A percentile compares a stretch with the other conserved stretches of the same genome.
These are phyloP conservation scores for Raffaelea albimanens DNA, from an alignment of 2,329 filamentous ascomycete genomes.

Conservation along the genomic window DNA sequence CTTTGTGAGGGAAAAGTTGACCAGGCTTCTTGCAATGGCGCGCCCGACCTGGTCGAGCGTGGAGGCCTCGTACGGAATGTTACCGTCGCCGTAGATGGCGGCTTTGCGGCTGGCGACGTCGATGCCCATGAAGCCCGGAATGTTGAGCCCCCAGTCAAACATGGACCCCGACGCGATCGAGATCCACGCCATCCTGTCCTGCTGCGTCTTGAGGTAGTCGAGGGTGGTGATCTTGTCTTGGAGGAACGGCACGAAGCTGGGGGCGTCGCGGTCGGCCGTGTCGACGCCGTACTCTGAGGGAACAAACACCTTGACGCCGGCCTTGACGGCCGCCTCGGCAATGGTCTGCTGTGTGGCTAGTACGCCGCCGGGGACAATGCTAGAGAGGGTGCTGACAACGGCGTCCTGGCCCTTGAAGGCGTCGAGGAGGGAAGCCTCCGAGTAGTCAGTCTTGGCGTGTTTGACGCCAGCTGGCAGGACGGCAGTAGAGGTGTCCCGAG, in stretches of 20 bases:
- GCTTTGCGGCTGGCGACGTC: background rate
- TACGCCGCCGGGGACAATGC: background rate
- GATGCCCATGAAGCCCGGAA: background rate
- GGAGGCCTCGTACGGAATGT: background rate
- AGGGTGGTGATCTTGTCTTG: background rate
- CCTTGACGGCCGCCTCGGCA: background rate
- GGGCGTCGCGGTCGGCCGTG: background rate
- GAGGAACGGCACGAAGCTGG: background rate
- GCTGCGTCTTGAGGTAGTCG: background rate
- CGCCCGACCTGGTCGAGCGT: background rate
- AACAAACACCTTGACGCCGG: background rate
- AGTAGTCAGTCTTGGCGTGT: background rate
- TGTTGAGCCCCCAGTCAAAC: background rate
- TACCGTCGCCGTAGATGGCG: background rate
- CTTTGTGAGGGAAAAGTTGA: background rate
- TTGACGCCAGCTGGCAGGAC: background rate
- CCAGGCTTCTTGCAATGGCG: background rate
- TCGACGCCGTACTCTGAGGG: no score
- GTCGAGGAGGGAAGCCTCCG: background rate
- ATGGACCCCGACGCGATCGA: background rate
- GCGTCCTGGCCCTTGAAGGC: background rate
- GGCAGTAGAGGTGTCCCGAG: background rate
- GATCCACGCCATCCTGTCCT: background rate
- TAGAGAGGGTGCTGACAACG: background rate
- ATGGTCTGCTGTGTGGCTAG: background rate